Evolutionary conservation across 2,329 filamentous ascomycete genomes (phyloP).

Genomic region (Gliomastix tumulicola): DNA sequence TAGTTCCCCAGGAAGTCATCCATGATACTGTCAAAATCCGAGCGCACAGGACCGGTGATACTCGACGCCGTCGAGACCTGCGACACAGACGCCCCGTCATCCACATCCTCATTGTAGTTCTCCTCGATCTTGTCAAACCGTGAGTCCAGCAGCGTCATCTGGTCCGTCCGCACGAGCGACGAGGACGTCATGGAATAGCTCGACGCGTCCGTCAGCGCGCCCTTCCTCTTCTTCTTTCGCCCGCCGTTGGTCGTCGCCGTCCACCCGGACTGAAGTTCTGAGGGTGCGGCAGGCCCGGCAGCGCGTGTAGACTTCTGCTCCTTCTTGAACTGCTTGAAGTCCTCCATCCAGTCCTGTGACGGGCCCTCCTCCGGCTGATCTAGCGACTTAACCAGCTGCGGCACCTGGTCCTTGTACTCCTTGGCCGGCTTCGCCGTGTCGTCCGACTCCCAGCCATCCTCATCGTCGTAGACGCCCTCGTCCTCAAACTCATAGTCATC

Average conservation of each 20-base stretch:
- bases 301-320: constrained; percentile 50
- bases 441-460: constrained; percentile 93
- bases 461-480: constrained; percentile 51
- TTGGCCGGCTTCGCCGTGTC: constrained; percentile 73
- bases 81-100: constrained; percentile 49
- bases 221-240: constrained; percentile 89
- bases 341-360: constrained; percentile 79
- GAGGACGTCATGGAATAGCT: constrained; percentile 91
- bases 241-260: constrained; percentile 75
- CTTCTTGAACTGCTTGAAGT: constrained; percentile 93
- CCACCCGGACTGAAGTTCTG: constrained; percentile 63
- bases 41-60: constrained; percentile 59
- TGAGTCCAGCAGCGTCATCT: constrained; percentile 75
- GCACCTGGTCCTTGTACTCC: constrained; percentile 43
- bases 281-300: constrained; percentile 35
- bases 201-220: constrained; percentile 80
- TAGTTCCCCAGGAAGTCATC: constrained; percentile 84
- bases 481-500: constrained; percentile 76
- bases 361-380: constrained; percentile 52
- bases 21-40: constrained; percentile 84
- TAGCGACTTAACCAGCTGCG: constrained; percentile 37
- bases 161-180: constrained; percentile 79
- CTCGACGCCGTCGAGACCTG: constrained; percentile 58
- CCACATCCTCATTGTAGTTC: constrained; percentile 51
- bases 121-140: constrained; percentile 90